These are phyloP conservation scores for Penicillium occitanis DNA, from an alignment of 2,329 filamentous ascomycete species.

Conservation along the genomic window DNA sequence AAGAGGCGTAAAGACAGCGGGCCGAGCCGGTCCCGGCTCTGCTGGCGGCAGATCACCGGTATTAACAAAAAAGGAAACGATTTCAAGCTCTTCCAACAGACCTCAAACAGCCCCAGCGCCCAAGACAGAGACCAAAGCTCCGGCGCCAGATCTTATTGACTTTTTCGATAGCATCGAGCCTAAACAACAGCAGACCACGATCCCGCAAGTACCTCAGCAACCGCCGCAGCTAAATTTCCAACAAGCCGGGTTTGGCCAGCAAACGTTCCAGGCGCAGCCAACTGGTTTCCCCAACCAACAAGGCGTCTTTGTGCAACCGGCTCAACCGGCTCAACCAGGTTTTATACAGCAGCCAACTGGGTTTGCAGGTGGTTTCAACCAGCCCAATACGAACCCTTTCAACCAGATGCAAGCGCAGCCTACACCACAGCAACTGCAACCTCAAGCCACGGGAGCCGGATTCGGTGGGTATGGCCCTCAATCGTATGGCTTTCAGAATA, in stretches of 20 bases:
- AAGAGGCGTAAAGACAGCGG: slow-evolving; percentile 67
- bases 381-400: slow-evolving; percentile 21
- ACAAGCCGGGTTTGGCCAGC: slow-evolving; percentile 37
- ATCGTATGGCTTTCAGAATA: slow-evolving; percentile 49
- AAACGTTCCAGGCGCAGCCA: slow-evolving; percentile 35
- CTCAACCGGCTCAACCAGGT: slow-evolving; percentile 38
- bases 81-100: slow-evolving; percentile 24
- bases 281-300: slow-evolving; percentile 38
- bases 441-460: slow-evolving; percentile 69
- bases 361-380: slow-evolving; percentile 25
- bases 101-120: slow-evolving; percentile 26
- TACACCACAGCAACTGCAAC: slow-evolving; percentile 52
- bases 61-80: slow-evolving; percentile 3
- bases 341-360: slow-evolving; percentile 40
- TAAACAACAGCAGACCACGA: slow-evolving; percentile 56
- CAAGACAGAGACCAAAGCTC: slow-evolving; percentile 37
- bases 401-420: slow-evolving; percentile 26
- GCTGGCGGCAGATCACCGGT: slow-evolving; percentile 26
- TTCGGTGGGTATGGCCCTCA: slow-evolving; percentile 79
- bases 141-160: slow-evolving; percentile 75
- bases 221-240: slow-evolving; percentile 24
- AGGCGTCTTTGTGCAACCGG: slow-evolving; percentile 38
- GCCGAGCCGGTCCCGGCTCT: slow-evolving; percentile 41
- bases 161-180: slow-evolving; percentile 94
- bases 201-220: slow-evolving; percentile 41